These are phyloP conservation scores for Stylosanthes scabra DNA, from an alignment of 331 rosid species.

Conservation along the genomic window DNA sequence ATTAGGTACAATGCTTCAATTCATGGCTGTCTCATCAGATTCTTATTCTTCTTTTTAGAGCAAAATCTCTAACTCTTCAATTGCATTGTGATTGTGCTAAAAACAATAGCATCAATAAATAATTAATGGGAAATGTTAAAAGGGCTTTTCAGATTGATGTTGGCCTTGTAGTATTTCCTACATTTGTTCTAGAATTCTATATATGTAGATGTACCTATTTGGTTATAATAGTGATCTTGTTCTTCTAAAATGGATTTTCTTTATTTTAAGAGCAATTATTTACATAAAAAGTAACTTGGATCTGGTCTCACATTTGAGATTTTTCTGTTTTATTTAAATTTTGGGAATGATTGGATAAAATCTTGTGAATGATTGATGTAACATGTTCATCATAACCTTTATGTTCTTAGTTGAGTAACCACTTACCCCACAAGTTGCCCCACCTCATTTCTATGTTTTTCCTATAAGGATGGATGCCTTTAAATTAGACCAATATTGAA, in stretches of 20 bases:
- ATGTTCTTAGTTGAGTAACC: not conserved
- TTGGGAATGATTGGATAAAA: not conserved
- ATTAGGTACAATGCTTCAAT: slow-evolving; percentile 10
- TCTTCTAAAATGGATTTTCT: not conserved
- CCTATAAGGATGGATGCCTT: no score
- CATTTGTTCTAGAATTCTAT: slow-evolving; percentile 16
- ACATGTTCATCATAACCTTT: no score
- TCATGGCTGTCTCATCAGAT: slow-evolving; percentile 33
- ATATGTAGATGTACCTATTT: slow-evolving; percentile 34
- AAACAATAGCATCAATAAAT: slow-evolving; percentile 24
- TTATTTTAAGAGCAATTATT: not conserved
- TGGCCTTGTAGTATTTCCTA: slow-evolving; percentile 27
- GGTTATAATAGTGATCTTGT: slow-evolving; percentile 15
- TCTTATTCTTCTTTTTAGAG: slow-evolving; percentile 29
- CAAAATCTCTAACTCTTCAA: slow-evolving; percentile 26
- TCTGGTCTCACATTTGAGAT: not conserved
- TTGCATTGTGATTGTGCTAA: slow-evolving; percentile 23
- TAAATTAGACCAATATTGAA: not conserved
- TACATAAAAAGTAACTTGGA: not conserved
- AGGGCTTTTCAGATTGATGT: slow-evolving; percentile 19
- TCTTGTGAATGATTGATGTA: not conserved
- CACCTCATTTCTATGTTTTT: not conserved
- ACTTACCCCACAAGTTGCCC: not conserved
- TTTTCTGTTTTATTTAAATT: not conserved
- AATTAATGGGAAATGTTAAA: slow-evolving; percentile 18